These are phyloP conservation scores for Arthonia radiata DNA, from an alignment of 495 filamentous ascomycete species.

Conservation along the genomic window DNA sequence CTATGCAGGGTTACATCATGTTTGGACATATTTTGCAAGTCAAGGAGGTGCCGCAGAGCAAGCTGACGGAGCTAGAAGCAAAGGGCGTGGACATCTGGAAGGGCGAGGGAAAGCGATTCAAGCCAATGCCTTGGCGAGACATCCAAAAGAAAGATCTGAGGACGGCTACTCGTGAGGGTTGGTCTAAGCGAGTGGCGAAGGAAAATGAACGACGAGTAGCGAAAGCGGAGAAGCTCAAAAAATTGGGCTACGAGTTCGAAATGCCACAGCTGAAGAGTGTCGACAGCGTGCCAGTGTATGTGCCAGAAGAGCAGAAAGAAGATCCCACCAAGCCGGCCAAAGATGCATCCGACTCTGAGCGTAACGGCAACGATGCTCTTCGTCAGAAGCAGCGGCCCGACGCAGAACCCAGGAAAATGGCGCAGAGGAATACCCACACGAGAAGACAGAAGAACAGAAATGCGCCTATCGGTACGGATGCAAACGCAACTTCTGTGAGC, in stretches of 20 bases:
- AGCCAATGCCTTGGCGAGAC: constrained; percentile 61
- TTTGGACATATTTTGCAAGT: constrained; percentile 82
- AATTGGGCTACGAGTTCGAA: constrained; percentile 64
- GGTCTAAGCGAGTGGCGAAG: constrained; percentile 42
- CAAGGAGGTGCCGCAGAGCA: constrained; percentile 45
- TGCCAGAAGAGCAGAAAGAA: too few species aligned
- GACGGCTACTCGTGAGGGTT: constrained; percentile 42
- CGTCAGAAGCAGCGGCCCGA: too few species aligned
- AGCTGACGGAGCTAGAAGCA: constrained; percentile 57
- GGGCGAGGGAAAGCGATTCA: constrained; percentile 71
- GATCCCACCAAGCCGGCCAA: too few species aligned
- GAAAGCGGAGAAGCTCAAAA: constrained; percentile 52
- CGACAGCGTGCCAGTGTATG: constrained; percentile 23
- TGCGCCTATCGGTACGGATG: too few species aligned
- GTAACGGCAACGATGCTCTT: too few species aligned
- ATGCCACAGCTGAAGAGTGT: constrained; percentile 46
- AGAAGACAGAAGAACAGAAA: too few species aligned
- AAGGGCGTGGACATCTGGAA: constrained; percentile 70
- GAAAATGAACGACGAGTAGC: constrained; percentile 41
- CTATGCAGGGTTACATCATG: constrained; percentile 94
- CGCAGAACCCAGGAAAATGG: too few species aligned
- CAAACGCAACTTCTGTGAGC: too few species aligned
- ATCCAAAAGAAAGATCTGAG: constrained; percentile 51
- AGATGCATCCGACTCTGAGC: too few species aligned
- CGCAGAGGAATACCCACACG: too few species aligned